These are phyloP conservation scores for Haplosporangium sp. DNA, from an alignment of 371 early-diverging fungal genomes.

Conservation along the genomic window DNA sequence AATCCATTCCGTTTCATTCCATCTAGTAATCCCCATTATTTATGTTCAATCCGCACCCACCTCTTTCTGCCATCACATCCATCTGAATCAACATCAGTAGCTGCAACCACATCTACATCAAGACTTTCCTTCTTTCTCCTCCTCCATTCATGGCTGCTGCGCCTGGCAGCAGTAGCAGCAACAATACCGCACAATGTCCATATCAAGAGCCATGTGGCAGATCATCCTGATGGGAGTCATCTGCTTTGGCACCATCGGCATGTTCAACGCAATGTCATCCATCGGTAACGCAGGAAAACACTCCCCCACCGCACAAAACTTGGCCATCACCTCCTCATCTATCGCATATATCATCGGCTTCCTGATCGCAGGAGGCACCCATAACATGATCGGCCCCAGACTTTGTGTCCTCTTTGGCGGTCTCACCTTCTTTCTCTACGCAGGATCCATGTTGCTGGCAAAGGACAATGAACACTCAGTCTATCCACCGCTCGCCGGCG, in stretches of 20 bases:
- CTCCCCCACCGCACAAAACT: constrained; percentile 42
- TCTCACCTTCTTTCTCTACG: constrained; percentile 66
- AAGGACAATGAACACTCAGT: constrained; percentile 57
- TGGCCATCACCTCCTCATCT: constrained; percentile 53
- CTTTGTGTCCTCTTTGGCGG: constrained; percentile 63
- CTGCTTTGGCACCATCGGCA: constrained; percentile 55
- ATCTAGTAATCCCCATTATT: not conserved
- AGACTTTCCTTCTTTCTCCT: not conserved
- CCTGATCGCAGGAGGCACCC: constrained; percentile 68
- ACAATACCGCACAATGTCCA: constrained; percentile 17
- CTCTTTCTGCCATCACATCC: not conserved
- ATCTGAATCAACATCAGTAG: no score
- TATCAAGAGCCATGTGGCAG: constrained; percentile 51
- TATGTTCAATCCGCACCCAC: not conserved
- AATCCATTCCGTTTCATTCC: not conserved
- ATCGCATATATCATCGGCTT: constrained; percentile 54
- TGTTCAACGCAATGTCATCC: constrained; percentile 56
- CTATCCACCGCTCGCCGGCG: constrained; percentile 73
- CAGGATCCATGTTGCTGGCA: constrained; percentile 66
- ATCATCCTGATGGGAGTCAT: constrained; percentile 52
- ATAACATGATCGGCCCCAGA: constrained; percentile 68
- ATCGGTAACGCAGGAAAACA: constrained; percentile 54
- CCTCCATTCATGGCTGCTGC: constrained; percentile 6
- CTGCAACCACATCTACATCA: not conserved
- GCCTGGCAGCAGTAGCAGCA: not conserved